Conservation (phyloP, 345 rosid genomes). For the Eucalyptus sp. region DNA sequence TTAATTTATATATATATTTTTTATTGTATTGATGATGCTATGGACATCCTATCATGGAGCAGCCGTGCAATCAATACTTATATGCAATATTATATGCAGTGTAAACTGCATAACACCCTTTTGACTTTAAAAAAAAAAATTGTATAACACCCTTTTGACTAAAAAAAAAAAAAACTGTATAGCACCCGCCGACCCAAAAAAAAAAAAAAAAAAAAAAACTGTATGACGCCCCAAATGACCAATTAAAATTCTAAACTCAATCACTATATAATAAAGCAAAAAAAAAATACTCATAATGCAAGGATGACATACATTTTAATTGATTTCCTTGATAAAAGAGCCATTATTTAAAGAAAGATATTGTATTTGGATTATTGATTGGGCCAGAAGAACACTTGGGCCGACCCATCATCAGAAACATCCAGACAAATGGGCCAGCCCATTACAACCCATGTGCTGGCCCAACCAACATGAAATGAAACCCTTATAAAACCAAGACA, state of each 20-base stretch:
- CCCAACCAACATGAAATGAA: neutral
- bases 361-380: neutral
- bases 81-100: neutral
- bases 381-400: neutral
- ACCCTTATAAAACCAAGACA: neutral
- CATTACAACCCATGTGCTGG: neutral
- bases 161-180: neutral
- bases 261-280: neutral
- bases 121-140: neutral
- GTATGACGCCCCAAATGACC: neutral
- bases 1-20: neutral
- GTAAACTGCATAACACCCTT: neutral
- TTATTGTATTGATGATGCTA: neutral
- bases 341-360: neutral
- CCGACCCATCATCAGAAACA: neutral
- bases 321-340: neutral
- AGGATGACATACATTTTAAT: neutral
- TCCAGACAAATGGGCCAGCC: neutral
- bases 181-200: neutral
- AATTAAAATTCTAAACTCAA: neutral
- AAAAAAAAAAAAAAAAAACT: neutral
- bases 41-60: neutral
- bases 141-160: neutral
- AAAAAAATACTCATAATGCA: neutral
- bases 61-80: neutral